Evolutionary conservation across 2,329 filamentous ascomycete genomes (phyloP).

Genomic region (Neonectria ditissima): DNA sequence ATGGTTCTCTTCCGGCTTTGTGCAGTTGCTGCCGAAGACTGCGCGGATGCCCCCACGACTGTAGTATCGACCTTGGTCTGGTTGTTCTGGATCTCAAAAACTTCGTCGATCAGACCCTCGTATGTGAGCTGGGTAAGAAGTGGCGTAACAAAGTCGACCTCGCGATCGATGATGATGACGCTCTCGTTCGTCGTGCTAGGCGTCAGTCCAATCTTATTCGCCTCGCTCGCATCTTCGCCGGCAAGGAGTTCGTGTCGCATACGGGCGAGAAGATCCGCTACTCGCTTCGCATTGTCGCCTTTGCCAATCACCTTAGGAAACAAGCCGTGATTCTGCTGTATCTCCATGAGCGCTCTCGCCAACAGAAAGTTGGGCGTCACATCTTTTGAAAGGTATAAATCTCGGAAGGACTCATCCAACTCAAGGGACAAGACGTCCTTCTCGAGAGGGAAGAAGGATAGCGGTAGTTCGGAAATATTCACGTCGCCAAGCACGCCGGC

Average conservation of each 20-base stretch:
- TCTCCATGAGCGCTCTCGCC: slow-evolving; percentile 91
- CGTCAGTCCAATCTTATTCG: slow-evolving; percentile 74
- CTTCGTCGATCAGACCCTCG: slow-evolving; percentile 93
- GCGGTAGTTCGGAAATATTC: slow-evolving; percentile 85
- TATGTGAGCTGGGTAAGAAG: slow-evolving; percentile 96
- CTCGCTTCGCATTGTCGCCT: slow-evolving; percentile 89
- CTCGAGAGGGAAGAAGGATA: slow-evolving; percentile 93
- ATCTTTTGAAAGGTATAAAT: slow-evolving; percentile 91
- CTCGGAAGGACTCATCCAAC: slow-evolving; percentile 85
- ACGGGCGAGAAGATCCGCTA: slow-evolving; percentile 86
- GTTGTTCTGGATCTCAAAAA: slow-evolving; percentile 91
- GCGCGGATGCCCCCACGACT: slow-evolving; percentile 80
- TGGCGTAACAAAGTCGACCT: slow-evolving; percentile 92
- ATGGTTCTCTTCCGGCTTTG: slow-evolving; percentile 86
- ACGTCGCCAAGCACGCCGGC: slow-evolving; percentile 93
- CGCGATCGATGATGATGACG: slow-evolving; percentile 93
- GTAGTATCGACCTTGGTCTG: slow-evolving; percentile 93
- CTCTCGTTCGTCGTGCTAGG: slow-evolving; percentile 91
- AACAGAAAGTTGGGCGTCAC: slow-evolving; percentile 90
- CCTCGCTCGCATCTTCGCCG: slow-evolving; percentile 77
- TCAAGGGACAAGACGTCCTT: slow-evolving; percentile 92
- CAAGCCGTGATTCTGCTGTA: slow-evolving; percentile 91
- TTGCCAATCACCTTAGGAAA: slow-evolving; percentile 97
- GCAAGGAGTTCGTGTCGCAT: slow-evolving; percentile 92
- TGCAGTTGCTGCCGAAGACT: slow-evolving; percentile 67